Base-by-base conservation (phyloP, 768 basidiomycete species). In the Amanita phalloides region DNA sequence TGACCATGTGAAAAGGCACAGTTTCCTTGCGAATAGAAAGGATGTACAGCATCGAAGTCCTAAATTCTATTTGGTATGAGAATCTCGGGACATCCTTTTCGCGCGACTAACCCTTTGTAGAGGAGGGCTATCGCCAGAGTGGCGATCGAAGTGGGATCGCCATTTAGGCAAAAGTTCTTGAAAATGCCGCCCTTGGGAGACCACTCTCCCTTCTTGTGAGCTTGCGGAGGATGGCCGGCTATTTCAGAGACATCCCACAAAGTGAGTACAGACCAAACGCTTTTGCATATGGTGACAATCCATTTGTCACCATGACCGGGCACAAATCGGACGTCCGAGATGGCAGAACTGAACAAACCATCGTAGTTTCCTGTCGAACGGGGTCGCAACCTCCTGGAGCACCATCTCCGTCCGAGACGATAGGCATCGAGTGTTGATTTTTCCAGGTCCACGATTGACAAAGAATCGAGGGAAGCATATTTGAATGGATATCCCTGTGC, bases 201-300 rank as follows among this genome's bases (percentile, higher is more conserved):
- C 82, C 84, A 84, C 46, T 76, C 68, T 11, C 70, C 72, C 9
- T 68, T 54, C 56, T 68, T 72, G 6, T 56, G 53, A 25, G 63
- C 36, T 39, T 48, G 33, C 25, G 4, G 20, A 55, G 6, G 44
- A 4, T 25, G 13, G 46, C 54, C 11, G 64, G 60, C 7, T 58
- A 55, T 26, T 49, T 54, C 21, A 78, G 28, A 32, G 30, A 52
- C 57, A 50, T 78, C 71, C 79, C 84, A 83, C 17, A 81, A 57
- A 1, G 71, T 67, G 44, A 85, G 57, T 14, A 70, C 66, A 37
- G 78, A 78, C 84, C 84, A 86, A 46, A 86, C 75, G 5, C 72
- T 70, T 54, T 76, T 76, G 3, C 79, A 79, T 7, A 80, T 69
- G 6, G 77, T 77, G 51, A 82, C 47, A 3, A 85, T 48, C 62